These are phyloP conservation scores for Ceratocystis eucalypticola DNA, from an alignment of 2,329 filamentous ascomycete species.

Conservation along the genomic window DNA sequence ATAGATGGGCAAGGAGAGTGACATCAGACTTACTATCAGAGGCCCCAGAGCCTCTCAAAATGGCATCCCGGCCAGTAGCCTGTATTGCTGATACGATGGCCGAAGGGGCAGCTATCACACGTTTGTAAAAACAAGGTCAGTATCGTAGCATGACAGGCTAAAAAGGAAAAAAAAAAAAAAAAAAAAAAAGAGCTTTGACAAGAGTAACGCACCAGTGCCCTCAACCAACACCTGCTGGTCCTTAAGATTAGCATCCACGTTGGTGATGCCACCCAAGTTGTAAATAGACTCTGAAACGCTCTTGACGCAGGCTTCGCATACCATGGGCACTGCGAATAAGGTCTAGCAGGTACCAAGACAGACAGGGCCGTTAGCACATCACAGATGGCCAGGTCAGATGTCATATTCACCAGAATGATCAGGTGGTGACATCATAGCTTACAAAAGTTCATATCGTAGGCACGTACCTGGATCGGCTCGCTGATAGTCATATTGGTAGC, in stretches of 20 bases:
- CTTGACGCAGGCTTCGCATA: constrained; percentile 78
- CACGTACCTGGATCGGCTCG: constrained; percentile 23
- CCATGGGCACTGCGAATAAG: constrained; percentile 87
- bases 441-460: constrained; percentile 13
- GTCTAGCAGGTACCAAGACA: constrained; percentile 42
- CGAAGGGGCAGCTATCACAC: constrained; percentile 57
- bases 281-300: constrained; percentile 68
- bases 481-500: constrained; percentile 22
- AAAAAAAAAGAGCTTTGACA: neutral
- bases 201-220: constrained; percentile 50
- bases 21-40: constrained; percentile 53
- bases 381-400: neutral
- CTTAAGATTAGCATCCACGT: constrained; percentile 68
- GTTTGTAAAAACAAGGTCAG: neutral
- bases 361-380: neutral
- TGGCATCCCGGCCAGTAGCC: constrained; percentile 81
- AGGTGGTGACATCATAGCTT: neutral
- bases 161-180: constrained; percentile 1
- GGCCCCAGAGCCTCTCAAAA: constrained; percentile 74
- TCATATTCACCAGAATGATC: neutral
- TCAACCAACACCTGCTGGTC: constrained; percentile 75
- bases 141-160: neutral
- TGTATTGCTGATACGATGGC: constrained; percentile 82
- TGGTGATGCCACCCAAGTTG: constrained; percentile 65
- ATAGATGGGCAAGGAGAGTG: neutral